Evolutionary conservation across 1,284 basidiomycete species (phyloP).

Genomic region (Termitomyces sp.): DNA sequence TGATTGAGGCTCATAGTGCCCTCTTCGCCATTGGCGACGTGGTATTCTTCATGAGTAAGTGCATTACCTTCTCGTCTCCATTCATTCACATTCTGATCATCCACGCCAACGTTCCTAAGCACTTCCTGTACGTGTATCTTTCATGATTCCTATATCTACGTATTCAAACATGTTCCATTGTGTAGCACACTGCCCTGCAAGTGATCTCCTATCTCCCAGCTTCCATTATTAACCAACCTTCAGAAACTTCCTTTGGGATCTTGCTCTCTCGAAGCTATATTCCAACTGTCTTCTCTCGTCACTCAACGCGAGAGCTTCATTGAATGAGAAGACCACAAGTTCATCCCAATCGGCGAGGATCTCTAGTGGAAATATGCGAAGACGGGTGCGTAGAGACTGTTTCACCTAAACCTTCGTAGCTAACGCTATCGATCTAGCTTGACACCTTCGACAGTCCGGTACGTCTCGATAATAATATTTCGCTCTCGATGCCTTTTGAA

Average conservation of each 20-base stretch:
- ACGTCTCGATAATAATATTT: background rate
- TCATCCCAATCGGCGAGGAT: constrained; percentile 24
- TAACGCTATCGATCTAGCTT: background rate
- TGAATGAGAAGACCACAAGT: constrained; percentile 24
- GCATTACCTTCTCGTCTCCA: background rate
- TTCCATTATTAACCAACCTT: background rate
- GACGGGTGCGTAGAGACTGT: constrained; percentile 15
- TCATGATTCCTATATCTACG: background rate
- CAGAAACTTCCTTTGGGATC: constrained; percentile 50
- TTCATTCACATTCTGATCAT: background rate
- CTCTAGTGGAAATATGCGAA: constrained; percentile 19
- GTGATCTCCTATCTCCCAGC: constrained; percentile 12
- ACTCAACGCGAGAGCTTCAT: constrained; percentile 41
- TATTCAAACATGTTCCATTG: background rate
- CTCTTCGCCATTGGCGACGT: constrained; percentile 21
- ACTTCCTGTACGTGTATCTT: constrained; percentile 26
- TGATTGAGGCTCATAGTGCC: background rate
- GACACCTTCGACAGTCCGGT: constrained; percentile 13
- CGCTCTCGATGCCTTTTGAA: background rate
- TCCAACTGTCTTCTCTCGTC: constrained; percentile 54
- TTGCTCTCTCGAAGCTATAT: constrained; percentile 50
- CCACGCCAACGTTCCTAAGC: constrained; percentile 19
- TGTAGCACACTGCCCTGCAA: constrained; percentile 36
- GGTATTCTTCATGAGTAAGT: constrained; percentile 41
- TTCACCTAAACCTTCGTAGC: background rate